These are phyloP conservation scores for Tanacetum coccineum DNA, from an alignment of 129 eudicot genomes.

Conservation along the genomic window DNA sequence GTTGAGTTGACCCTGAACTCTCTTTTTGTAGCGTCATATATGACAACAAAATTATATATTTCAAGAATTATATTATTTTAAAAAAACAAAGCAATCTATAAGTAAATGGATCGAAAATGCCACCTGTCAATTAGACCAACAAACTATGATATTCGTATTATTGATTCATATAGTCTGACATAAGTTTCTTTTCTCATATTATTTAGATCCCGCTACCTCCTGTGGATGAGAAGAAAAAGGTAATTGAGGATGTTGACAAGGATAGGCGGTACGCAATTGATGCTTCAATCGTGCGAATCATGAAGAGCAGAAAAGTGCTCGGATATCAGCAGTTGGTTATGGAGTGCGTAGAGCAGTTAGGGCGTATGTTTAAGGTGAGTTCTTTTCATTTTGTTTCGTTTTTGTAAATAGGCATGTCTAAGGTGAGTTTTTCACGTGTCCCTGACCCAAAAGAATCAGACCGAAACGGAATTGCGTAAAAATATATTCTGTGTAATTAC, in stretches of 20 bases:
- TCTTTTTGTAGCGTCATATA: no score
- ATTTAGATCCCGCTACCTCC: conserved; percentile 89
- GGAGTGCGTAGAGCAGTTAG: conserved; percentile 94
- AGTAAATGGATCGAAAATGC: no score
- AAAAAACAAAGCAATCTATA: no score
- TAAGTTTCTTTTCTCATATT: neutral
- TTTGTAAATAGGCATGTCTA: no score
- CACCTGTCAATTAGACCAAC: neutral
- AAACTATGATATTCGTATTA: neutral
- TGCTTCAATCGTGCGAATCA: conserved; percentile 82
- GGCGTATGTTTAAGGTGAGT: conserved; percentile 93
- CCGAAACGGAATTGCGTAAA: neutral
- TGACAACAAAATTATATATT: no score
- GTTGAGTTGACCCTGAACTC: no score
- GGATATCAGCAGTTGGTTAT: conserved; percentile 86
- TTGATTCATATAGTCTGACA: neutral
- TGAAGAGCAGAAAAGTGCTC: conserved; percentile 88
- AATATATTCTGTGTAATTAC: no score
- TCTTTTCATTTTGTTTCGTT: neutral
- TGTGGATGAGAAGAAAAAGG: conserved; percentile 95
- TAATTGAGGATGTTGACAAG: conserved; percentile 88
- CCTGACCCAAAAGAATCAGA: neutral
- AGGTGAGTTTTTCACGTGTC: no score
- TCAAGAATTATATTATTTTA: no score
- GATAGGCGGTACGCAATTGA: conserved; percentile 89